Evolutionary conservation across 371 early-diverging fungal species (phyloP).

Genomic region (Mortierella polycephala): DNA sequence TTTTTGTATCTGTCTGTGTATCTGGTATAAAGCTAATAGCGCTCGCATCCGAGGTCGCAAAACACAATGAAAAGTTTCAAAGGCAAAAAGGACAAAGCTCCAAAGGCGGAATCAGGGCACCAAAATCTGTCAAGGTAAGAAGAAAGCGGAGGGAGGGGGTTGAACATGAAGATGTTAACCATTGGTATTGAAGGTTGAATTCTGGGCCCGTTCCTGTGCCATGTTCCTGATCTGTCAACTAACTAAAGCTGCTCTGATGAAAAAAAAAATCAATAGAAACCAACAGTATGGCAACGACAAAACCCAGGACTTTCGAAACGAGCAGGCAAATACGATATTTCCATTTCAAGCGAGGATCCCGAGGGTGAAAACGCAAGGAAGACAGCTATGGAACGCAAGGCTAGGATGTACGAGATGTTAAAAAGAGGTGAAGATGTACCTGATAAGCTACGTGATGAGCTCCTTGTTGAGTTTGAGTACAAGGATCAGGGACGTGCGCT

Average conservation of each 20-base stretch:
- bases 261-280: slow-evolving; percentile 55
- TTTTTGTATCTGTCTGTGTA: not conserved
- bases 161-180: no score
- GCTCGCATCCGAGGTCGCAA: slow-evolving; percentile 42
- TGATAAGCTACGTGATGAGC: slow-evolving; percentile 41
- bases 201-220: not conserved
- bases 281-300: slow-evolving; percentile 65
- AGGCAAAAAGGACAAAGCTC: slow-evolving; percentile 6
- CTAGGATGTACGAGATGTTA: slow-evolving; percentile 68
- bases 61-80: slow-evolving; percentile 39
- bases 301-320: slow-evolving; percentile 68
- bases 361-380: slow-evolving; percentile 55
- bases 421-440: slow-evolving; percentile 55
- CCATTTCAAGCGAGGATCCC: slow-evolving; percentile 3
- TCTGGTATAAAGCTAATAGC: slow-evolving; percentile 31
- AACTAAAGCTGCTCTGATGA: no score
- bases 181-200: no score
- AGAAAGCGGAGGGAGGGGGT: not conserved
- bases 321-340: slow-evolving; percentile 38
- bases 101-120: slow-evolving; percentile 19
- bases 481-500: slow-evolving; percentile 36
- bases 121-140: slow-evolving; percentile 40
- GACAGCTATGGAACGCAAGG: slow-evolving; percentile 74
- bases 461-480: slow-evolving; percentile 63
- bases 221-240: not conserved